Evolutionary conservation across 805 yeast species (phyloP), one percentile per base, ranked within the genome.

Genomic region (Saccharomycopsis lassenensis): DNA sequence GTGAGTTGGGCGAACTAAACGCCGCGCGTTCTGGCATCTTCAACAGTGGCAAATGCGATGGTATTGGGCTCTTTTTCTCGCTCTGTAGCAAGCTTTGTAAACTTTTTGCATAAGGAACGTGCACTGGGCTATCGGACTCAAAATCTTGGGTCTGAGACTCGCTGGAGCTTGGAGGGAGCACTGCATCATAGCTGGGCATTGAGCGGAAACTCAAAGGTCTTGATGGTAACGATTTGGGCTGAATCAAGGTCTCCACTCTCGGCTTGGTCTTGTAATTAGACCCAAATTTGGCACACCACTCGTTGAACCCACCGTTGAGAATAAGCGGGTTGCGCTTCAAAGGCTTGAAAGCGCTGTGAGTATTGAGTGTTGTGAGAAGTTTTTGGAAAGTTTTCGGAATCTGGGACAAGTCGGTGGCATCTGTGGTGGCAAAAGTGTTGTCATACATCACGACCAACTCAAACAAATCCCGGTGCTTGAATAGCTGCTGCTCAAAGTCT

Each of bases 401-500:
- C 4, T 36, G 35, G 7, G 47, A 26, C 2, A 33, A 29, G 11
- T 29, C 35, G 37, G 4, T 32, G 24, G 32, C 24, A 19, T 34
- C 4, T 5, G 30, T 14, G 4, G 25, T 31, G 7, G 34, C 28
- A 20, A 25, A 33, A 12, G 24, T 20, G 21, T 46, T 46, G 32
- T 81, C 83, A 49, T 84, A 75, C 1, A 82, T 46, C 2, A 87
- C 76, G 1, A 89, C 62, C 29, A 74, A 57, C 33, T 78, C 83
- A 51, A 68, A 85, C 8, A 51, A 46, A 38, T 63, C 55, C 45
- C 95, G 58, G 3, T 59, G 54, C 16, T 58, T 53, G 48, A 86
- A 86, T 33, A 67, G 45, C 1, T 48, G 51, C 34, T 66, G 67
- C 48, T 84, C 91, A 3, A 53, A 52, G 10, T 62, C 63, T 2